phyloP scores from a whole-genome alignment of 2,329 filamentous ascomycete species.

The Arthrinium phaeospermum region DNA sequence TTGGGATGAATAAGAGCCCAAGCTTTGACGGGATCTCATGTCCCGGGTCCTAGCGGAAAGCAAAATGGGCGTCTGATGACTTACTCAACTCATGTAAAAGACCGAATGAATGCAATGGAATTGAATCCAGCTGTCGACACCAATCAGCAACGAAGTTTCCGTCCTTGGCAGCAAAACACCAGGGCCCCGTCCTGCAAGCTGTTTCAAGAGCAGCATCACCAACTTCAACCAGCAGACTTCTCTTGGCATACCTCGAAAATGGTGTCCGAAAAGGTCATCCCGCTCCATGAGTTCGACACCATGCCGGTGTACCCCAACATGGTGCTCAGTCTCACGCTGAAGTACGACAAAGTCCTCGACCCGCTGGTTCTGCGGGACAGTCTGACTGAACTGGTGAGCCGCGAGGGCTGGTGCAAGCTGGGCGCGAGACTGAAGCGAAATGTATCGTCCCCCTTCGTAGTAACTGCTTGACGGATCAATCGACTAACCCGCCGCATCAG shows the following conservation, averaged over 20 bases:
- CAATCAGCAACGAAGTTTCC: neutral
- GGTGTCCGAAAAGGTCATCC: neutral
- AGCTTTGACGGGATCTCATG: neutral
- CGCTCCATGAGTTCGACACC: neutral
- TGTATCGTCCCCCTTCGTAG: neutral
- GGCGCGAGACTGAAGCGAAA: neutral
- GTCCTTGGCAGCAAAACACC: too few species aligned
- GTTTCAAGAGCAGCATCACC: neutral
- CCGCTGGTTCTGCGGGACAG: neutral
- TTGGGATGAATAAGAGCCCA: constrained; percentile 7
- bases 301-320: constrained; percentile 13
- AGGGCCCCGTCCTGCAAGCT: neutral
- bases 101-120: neutral
- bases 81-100: neutral
- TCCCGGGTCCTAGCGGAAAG: neutral
- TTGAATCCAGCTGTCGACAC: neutral
- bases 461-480: neutral
- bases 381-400: neutral
- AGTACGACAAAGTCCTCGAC: neutral
- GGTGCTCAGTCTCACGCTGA: neutral
- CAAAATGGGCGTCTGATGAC: neutral
- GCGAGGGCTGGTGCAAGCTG: neutral
- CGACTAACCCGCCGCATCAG: neutral
- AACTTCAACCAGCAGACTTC: neutral
- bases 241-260: neutral